These are phyloP conservation scores for Dalbergia cultrata DNA, from an alignment of 306 rosid species.

Conservation along the genomic window DNA sequence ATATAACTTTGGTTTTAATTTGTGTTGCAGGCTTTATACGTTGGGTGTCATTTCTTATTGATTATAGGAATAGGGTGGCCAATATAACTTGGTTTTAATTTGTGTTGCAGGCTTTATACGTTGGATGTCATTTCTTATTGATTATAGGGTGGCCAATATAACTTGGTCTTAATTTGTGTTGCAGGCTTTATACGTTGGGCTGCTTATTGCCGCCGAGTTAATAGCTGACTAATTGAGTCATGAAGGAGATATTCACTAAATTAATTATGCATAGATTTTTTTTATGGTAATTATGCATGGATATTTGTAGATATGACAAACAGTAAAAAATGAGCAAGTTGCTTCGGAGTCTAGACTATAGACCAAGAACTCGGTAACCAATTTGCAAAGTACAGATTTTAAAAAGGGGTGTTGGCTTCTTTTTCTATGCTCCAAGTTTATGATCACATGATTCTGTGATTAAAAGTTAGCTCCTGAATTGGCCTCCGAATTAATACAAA, in stretches of 20 bases:
- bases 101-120: background rate
- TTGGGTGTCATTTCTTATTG: background rate
- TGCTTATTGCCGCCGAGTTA: constrained; percentile 42
- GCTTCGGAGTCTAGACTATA: constrained; percentile 9
- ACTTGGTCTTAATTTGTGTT: background rate
- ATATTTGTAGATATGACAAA: constrained; percentile 26
- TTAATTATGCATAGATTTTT: background rate
- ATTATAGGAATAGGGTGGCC: background rate
- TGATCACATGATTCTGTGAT: background rate
- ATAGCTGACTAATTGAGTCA: constrained; percentile 8
- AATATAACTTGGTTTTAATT: background rate
- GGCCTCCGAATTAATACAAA: background rate
- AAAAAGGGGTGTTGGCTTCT: constrained; percentile 16
- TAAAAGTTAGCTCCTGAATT: background rate
- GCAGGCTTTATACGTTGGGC: background rate
- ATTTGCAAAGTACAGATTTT: constrained; percentile 8
- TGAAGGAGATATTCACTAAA: constrained; percentile 23
- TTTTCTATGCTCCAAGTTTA: constrained; percentile 22
- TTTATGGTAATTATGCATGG: background rate
- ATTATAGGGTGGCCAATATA: background rate
- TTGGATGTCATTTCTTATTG: background rate
- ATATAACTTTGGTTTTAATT: background rate
- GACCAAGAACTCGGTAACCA: constrained; percentile 26
- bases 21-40: background rate
- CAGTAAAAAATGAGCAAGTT: constrained; percentile 17